A percentile compares a stretch with the other conserved stretches of the same genome.
These are phyloP conservation scores for Adansonia gregorii DNA, from an alignment of 441 rosid genomes.

Conservation along the genomic window DNA sequence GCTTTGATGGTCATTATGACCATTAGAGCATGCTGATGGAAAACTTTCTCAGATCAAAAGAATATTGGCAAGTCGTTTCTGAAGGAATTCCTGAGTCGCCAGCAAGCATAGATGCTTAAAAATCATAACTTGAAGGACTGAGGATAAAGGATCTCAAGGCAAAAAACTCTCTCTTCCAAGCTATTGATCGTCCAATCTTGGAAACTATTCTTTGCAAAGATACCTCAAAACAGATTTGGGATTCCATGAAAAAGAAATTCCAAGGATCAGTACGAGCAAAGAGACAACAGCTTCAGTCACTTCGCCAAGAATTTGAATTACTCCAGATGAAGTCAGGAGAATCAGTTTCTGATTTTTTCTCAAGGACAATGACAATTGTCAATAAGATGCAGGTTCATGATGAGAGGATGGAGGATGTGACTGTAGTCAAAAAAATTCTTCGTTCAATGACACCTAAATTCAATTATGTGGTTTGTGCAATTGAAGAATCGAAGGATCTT, in stretches of 20 bases:
- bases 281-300: neutral
- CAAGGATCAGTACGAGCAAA: neutral
- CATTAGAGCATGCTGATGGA: neutral
- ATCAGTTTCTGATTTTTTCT: neutral
- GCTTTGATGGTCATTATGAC: neutral
- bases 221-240: neutral
- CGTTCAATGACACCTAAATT: neutral
- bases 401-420: neutral
- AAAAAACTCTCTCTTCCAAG: neutral
- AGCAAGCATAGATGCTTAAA: neutral
- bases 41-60: neutral
- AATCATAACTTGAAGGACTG: neutral
- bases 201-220: neutral
- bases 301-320: neutral
- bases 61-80: neutral
- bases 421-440: neutral
- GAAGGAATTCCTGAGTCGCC: neutral
- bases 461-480: neutral
- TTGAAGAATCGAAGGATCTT: neutral
- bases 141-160: neutral
- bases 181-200: neutral
- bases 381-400: neutral
- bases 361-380: neutral
- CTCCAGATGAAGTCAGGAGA: neutral
- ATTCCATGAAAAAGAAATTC: neutral